Evolutionary conservation across 2,329 filamentous ascomycete species (phyloP), one percentile per base, ranked within the genome.

Genomic region (Arachnopeziza araneosa): DNA sequence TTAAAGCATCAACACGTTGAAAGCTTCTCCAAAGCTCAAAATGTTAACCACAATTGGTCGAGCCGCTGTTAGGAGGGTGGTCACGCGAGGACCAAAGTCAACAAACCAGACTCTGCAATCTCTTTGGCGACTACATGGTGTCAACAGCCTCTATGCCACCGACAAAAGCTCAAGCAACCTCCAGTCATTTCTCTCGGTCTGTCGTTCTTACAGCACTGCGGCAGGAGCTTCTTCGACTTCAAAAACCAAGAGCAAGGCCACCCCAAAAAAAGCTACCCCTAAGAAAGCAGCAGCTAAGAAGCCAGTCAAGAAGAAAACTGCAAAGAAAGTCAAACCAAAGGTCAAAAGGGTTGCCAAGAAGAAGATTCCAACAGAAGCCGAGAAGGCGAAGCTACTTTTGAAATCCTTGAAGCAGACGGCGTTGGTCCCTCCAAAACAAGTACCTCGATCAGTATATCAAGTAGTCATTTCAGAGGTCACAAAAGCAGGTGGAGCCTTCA

Each of bases 1-100:
- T n/a, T 44, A 12, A 19, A 44, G 36, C 36, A 17, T 44, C 17
- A 44, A 19, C 36, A 44, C 6, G 17, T 19, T 14, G 17, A 24
- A 8, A 2, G n/a, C n/a, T 9, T 52, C 3, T n/a, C 21, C 50
- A 52, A 52, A 10, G 9, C 30, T 56, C 51, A 66, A 54, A 57
- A 75, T 74, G 73, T 61, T 74, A 57, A 69, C 70, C 51, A 64
- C 63, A 52, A 68, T 71, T 60, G 68, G 71, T 57, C 70, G 72
- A 58, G 66, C 69, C 26, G 66, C 72, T 17, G 59, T 71, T 22
- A 62, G 66, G 56, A 67, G 71, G 59, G 61, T 66, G 30, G 63
- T 63, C 24, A 62, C 63, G 51, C 62, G 62, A 54, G 63, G 63
- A 59, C 60, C 59, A 53, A 61, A 63, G 51, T 67, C 69, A 67